Percentiles rank a stretch among this genome's conserved stretches.
Evolutionary conservation across 352 stramenopile species (phyloP).

Genomic region (Halophytophthora polymorphica): DNA sequence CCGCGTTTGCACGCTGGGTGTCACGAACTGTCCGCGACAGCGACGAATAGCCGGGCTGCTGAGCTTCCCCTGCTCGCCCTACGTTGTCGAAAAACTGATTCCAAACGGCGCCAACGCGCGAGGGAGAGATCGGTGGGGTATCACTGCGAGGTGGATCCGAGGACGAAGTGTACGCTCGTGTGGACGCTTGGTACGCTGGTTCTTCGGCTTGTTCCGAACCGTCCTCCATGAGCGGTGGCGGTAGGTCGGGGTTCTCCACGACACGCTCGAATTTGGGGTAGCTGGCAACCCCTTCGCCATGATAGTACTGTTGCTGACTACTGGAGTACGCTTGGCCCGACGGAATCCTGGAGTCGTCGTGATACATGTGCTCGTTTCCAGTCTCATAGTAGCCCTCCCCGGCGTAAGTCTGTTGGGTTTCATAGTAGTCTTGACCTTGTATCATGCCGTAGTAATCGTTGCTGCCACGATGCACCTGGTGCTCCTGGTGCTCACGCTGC

Average conservation of each 20-base stretch:
- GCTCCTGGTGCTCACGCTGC: slow-evolving; percentile 10
- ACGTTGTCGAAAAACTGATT: slow-evolving; percentile 80
- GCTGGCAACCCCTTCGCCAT: not conserved
- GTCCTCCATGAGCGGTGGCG: too few relatives aligned
- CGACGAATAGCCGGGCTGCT: not conserved
- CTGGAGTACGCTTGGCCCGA: slow-evolving; percentile 12
- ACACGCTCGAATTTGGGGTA: too few relatives aligned
- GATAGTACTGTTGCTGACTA: slow-evolving; percentile 14
- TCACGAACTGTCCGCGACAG: not conserved
- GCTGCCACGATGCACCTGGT: slow-evolving; percentile 9
- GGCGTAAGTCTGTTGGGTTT: slow-evolving; percentile 14
- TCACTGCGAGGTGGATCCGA: too few relatives aligned
- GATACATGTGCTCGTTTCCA: slow-evolving; percentile 13
- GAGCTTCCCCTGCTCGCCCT: slow-evolving; percentile 22
- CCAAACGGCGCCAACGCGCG: slow-evolving; percentile 64
- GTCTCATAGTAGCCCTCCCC: slow-evolving; percentile 9
- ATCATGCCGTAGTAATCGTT: slow-evolving; percentile 15
- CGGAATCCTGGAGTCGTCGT: slow-evolving; percentile 18
- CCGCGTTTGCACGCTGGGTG: not conserved
- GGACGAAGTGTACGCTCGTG: slow-evolving; percentile 3
- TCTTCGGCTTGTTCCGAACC: too few relatives aligned
- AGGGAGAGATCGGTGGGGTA: slow-evolving; percentile 23
- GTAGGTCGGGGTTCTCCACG: too few relatives aligned
- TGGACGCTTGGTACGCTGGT: slow-evolving; percentile 1
- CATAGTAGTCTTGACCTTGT: slow-evolving; percentile 6